Conservation (phyloP, 202 grass and related monocot species). For the Setaria viridis region DNA sequence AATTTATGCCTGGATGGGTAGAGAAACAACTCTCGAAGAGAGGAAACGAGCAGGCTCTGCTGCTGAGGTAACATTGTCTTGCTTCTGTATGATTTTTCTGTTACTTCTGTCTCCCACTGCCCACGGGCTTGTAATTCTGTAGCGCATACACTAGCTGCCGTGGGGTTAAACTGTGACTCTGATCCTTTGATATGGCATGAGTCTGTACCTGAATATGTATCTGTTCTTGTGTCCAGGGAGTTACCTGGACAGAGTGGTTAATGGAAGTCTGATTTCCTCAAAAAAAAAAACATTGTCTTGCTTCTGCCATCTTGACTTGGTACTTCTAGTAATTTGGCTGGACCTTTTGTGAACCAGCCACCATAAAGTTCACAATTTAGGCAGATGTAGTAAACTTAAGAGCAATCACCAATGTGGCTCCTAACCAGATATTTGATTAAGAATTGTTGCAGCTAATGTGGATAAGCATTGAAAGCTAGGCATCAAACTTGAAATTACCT, state of each 20-base stretch:
- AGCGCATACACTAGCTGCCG: no score
- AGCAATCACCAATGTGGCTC: not conserved
- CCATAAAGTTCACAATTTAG: slow-evolving; percentile 9
- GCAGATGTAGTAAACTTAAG: not conserved
- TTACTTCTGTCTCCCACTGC: no score
- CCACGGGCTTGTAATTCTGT: no score
- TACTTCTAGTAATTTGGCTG: slow-evolving; percentile 13
- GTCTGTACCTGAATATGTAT: no score
- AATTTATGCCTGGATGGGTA: slow-evolving; percentile 96
- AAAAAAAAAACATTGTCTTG: slow-evolving; percentile 15
- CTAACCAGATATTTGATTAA: slow-evolving; percentile 29
- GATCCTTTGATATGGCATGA: no score
- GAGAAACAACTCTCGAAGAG: slow-evolving; percentile 86
- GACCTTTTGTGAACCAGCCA: slow-evolving; percentile 24
- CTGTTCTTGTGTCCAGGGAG: no score
- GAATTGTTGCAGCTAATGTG: slow-evolving; percentile 26
- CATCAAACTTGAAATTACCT: not conserved
- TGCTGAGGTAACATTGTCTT: slow-evolving; percentile 72
- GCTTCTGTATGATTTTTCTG: slow-evolving; percentile 9
- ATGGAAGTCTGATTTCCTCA: no score
- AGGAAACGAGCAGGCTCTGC: slow-evolving; percentile 86
- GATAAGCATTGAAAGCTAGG: slow-evolving; percentile 2
- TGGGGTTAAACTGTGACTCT: no score
- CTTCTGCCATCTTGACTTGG: slow-evolving; percentile 43
- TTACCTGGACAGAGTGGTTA: no score